Conservation (phyloP, 805 yeast genomes). For the Komagataella mondaviorum region DNA sequence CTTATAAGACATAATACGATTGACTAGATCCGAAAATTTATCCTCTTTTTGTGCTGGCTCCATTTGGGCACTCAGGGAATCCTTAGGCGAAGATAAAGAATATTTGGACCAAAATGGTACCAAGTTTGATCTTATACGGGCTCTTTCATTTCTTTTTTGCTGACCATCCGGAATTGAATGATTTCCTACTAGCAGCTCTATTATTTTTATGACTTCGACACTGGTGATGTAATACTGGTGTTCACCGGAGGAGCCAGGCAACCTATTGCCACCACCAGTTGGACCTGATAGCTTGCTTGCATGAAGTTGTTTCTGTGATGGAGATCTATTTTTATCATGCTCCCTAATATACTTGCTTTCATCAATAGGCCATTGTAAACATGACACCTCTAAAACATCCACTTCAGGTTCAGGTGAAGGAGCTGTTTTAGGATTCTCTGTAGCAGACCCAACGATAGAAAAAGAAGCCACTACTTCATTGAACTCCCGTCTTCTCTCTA, state of each 20-base stretch:
- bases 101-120: conserved; percentile 56
- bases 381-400: conserved; percentile 40
- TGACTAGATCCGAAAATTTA: conserved; percentile 40
- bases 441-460: conserved; percentile 36
- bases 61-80: conserved; percentile 3
- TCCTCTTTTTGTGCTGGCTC: conserved; percentile 7
- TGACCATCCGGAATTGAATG: conserved; percentile 23
- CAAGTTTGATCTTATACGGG: conserved; percentile 50
- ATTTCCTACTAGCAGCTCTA: conserved; percentile 44
- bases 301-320: too few species aligned
- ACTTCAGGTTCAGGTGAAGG: conserved; percentile 24
- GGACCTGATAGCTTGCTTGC: neutral
- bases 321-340: conserved; percentile 12
- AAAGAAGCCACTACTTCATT: conserved; percentile 33
- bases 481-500: conserved; percentile 39
- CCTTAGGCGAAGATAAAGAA: conserved; percentile 35
- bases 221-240: conserved; percentile 41
- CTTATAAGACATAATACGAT: conserved; percentile 51
- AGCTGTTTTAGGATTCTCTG: conserved; percentile 28
- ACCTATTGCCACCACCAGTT: too few species aligned
- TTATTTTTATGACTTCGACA: conserved; percentile 54
- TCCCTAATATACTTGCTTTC: neutral
- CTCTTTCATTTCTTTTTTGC: conserved; percentile 47
- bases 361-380: conserved; percentile 27
- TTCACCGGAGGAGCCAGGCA: too few species aligned